phyloP scores from a whole-genome alignment of 352 stramenopile species.

The Pythium angustatum region DNA sequence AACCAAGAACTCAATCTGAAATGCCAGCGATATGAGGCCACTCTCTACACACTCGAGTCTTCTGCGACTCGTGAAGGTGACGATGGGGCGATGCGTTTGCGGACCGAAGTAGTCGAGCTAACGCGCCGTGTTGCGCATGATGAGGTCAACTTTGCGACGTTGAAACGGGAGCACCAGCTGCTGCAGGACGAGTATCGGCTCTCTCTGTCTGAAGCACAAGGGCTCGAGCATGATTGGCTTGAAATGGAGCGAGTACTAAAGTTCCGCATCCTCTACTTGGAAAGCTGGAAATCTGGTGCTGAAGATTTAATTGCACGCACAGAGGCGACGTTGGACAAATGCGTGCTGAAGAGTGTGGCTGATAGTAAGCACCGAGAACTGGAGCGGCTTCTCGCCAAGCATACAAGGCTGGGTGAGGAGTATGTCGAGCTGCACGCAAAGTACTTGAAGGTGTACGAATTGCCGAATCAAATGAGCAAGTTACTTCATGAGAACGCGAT shows the following conservation, averaged over 20 bases:
- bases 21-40: constrained; percentile 57
- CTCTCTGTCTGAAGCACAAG: constrained; percentile 29
- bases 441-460: constrained; percentile 52
- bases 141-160: constrained; percentile 82
- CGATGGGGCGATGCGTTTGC: constrained; percentile 36
- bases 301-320: constrained; percentile 64
- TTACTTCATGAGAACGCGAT: constrained; percentile 54
- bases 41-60: constrained; percentile 42
- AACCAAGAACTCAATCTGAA: constrained; percentile 51
- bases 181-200: constrained; percentile 33
- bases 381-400: constrained; percentile 37
- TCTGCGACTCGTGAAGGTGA: neutral
- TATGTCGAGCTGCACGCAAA: constrained; percentile 48
- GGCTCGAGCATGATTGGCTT: constrained; percentile 72
- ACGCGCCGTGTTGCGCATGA: constrained; percentile 71
- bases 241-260: constrained; percentile 90
- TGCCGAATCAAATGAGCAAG: constrained; percentile 45
- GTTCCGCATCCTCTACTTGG: constrained; percentile 87
- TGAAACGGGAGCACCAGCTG: constrained; percentile 66
- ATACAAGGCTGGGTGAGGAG: constrained; percentile 41
- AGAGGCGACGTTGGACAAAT: constrained; percentile 61
- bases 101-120: constrained; percentile 59
- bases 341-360: constrained; percentile 49
- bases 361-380: constrained; percentile 45
- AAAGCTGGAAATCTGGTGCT: constrained; percentile 87